Conservation (phyloP, 371 early-diverging fungal genomes). For the Mucor mucedo region DNA sequence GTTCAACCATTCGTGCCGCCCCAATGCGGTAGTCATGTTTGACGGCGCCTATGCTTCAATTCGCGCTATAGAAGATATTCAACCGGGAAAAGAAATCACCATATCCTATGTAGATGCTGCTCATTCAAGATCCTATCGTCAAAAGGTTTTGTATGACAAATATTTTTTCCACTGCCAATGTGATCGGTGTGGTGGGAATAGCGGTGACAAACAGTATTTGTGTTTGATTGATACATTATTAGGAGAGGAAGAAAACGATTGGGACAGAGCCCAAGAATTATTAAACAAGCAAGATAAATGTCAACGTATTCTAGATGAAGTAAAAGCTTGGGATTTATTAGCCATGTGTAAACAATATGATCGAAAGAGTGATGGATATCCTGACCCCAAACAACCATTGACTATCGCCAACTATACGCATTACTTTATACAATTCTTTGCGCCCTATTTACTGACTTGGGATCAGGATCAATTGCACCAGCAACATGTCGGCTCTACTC, state of each 20-base stretch:
- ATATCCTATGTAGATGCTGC: constrained; percentile 80
- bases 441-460: constrained; percentile 41
- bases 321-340: constrained; percentile 43
- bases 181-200: constrained; percentile 57
- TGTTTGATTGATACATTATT: constrained; percentile 41
- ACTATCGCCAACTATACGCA: constrained; percentile 35
- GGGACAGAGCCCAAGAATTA: constrained; percentile 41
- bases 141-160: constrained; percentile 59
- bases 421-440: constrained; percentile 32
- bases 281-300: constrained; percentile 14
- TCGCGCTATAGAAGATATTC: constrained; percentile 67
- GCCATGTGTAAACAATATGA: constrained; percentile 35
- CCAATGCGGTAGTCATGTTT: constrained; percentile 76
- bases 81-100: constrained; percentile 72
- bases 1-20: constrained; percentile 88
- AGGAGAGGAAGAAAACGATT: constrained; percentile 43
- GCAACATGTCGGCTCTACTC: background rate
- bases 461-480: constrained; percentile 31
- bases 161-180: constrained; percentile 83
- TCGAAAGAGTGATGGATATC: constrained; percentile 31
- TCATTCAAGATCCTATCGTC: constrained; percentile 61
- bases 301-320: constrained; percentile 17
- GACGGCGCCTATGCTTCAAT: constrained; percentile 59
- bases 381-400: constrained; percentile 29
- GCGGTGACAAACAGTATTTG: constrained; percentile 18